Percentiles rank a stretch among this genome's conserved stretches.
These are phyloP conservation scores for Thymus mandschuricus DNA, from an alignment of 257 asterid species.

Conservation along the genomic window DNA sequence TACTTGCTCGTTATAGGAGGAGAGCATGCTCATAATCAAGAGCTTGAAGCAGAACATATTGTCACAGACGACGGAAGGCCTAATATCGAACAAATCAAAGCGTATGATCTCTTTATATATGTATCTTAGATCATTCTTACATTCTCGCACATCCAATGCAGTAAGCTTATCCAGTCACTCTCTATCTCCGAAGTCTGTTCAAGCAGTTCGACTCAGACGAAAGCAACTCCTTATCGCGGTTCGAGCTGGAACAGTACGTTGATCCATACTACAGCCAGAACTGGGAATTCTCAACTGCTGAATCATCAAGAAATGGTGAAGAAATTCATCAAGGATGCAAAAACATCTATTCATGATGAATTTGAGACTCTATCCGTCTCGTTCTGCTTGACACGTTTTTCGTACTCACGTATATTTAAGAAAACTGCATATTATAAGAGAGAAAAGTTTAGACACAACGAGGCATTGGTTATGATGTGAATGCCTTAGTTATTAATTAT, in stretches of 20 bases:
- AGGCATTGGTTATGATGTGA: no score
- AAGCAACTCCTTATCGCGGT: slow-evolving; percentile 37
- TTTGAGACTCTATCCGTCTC: no score
- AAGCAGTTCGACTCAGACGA: slow-evolving; percentile 39
- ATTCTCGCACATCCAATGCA: neutral
- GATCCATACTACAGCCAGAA: slow-evolving; percentile 33
- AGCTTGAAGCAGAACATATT: slow-evolving; percentile 38
- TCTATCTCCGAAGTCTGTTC: slow-evolving; percentile 26
- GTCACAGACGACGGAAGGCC: slow-evolving; percentile 49
- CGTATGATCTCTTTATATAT: slow-evolving; percentile 22
- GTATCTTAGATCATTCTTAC: neutral
- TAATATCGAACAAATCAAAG: slow-evolving; percentile 40
- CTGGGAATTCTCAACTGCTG: slow-evolving; percentile 37
- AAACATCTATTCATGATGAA: no score
- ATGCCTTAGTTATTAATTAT: no score
- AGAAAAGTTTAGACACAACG: no score
- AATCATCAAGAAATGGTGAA: slow-evolving; percentile 35
- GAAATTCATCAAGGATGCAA: slow-evolving; percentile 45
- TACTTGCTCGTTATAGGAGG: slow-evolving; percentile 46
- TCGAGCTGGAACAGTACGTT: slow-evolving; percentile 48
- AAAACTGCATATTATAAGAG: no score
- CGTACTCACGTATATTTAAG: no score
- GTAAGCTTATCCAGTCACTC: neutral
- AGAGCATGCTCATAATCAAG: slow-evolving; percentile 39
- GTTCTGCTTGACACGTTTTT: no score